A percentile compares a stretch with the other conserved stretches of the same genome.
Evolutionary conservation across 345 rosid species (phyloP).

Genomic region (Ceriops tagal): DNA sequence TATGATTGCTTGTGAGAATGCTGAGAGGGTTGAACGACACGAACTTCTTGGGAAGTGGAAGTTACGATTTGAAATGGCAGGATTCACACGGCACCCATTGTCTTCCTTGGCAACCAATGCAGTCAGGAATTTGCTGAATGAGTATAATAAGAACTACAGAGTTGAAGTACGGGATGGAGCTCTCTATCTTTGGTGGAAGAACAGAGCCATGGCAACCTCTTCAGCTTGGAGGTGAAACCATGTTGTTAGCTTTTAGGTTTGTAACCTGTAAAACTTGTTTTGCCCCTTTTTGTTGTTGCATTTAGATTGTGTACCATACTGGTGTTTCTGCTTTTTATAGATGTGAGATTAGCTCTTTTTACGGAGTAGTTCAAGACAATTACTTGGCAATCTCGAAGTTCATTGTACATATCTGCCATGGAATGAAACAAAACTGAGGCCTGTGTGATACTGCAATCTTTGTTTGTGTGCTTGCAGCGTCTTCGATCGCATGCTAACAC

Average conservation of each 20-base stretch:
- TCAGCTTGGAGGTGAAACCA: slow-evolving; percentile 63
- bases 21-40: slow-evolving; percentile 80
- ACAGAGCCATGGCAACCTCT: slow-evolving; percentile 63
- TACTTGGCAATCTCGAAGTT: not conserved
- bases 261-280: slow-evolving; percentile 19
- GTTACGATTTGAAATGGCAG: slow-evolving; percentile 63
- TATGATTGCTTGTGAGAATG: slow-evolving; percentile 78
- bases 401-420: slow-evolving; percentile 7
- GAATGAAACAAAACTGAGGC: not conserved
- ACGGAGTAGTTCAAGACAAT: not conserved
- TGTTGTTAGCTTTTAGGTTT: not conserved
- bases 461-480: not conserved
- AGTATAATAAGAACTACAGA: slow-evolving; percentile 45
- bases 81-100: slow-evolving; percentile 45
- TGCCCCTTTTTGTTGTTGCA: not conserved
- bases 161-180: slow-evolving; percentile 51
- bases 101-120: slow-evolving; percentile 37
- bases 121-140: slow-evolving; percentile 41
- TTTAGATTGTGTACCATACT: not conserved
- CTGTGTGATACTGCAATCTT: not conserved
- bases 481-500: not conserved
- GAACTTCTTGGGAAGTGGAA: slow-evolving; percentile 76
- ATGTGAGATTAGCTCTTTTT: not conserved
- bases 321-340: slow-evolving; percentile 3
- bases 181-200: slow-evolving; percentile 61